These are phyloP conservation scores for Xylaria hypoxylon DNA, from an alignment of 2,329 filamentous ascomycete genomes.

Conservation along the genomic window DNA sequence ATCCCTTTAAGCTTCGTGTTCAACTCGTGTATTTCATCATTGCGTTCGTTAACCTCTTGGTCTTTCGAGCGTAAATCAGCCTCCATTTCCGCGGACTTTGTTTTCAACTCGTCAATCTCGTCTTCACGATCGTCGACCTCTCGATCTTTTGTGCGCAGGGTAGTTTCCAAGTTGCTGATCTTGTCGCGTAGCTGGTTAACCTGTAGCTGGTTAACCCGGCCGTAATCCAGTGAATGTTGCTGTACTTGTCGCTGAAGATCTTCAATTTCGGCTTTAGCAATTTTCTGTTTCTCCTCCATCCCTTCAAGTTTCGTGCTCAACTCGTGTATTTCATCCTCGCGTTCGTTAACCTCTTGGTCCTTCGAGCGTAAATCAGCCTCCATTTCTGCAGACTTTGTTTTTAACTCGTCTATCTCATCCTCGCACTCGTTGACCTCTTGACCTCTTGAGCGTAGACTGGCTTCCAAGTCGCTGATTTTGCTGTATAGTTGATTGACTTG, in stretches of 20 bases:
- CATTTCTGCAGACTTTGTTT: constrained; percentile 63
- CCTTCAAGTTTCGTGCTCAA: constrained; percentile 67
- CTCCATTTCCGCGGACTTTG: constrained; percentile 61
- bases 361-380: constrained; percentile 82
- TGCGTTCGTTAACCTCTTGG: constrained; percentile 66
- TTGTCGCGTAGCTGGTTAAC: constrained; percentile 73
- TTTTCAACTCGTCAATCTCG: constrained; percentile 74
- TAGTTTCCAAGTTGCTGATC: constrained; percentile 71
- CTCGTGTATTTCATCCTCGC: constrained; percentile 79
- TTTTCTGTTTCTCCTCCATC: constrained; percentile 57
- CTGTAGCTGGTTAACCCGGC: constrained; percentile 62
- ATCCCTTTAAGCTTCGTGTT: constrained; percentile 56
- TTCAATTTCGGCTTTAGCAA: constrained; percentile 66
- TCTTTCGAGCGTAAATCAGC: constrained; percentile 68
- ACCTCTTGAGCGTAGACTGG: constrained; percentile 67
- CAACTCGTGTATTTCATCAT: constrained; percentile 64
- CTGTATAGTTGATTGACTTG: constrained; percentile 76
- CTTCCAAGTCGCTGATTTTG: constrained; percentile 72
- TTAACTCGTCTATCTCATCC: constrained; percentile 64
- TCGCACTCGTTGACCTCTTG: constrained; percentile 59
- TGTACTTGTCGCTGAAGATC: constrained; percentile 71
- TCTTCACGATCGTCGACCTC: constrained; percentile 74
- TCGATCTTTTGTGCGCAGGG: constrained; percentile 51
- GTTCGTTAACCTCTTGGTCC: constrained; percentile 69
- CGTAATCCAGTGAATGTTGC: constrained; percentile 65